Evolutionary conservation across 2,329 filamentous ascomycete genomes (phyloP), one percentile per base, ranked within the genome.

Genomic region (Alternaria triticina): DNA sequence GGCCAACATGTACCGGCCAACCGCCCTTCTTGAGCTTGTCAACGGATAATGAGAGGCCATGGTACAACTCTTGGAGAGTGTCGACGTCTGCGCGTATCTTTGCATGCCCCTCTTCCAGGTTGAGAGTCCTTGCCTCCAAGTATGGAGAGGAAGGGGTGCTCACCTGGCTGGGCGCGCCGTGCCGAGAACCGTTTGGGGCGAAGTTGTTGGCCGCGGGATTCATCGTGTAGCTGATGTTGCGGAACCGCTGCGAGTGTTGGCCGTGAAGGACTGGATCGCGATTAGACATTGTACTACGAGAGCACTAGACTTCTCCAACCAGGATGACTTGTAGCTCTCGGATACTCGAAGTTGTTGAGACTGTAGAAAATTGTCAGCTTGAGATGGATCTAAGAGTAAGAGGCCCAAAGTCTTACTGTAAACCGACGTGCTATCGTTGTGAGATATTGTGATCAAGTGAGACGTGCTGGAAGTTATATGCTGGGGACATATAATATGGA

Each of bases 1-100:
- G 63, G 5, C 69, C 66, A 27, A 74, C 59, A 12, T 58, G 67
- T 40, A 71, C 63, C 4, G 58, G 58, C 70, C 66, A 73, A 12
- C 61, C 59, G 8, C 67, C 70, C 36, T 64, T 68, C 55, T 71
- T 70, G 27, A 72, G 17, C 20, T 57, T 65, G 22, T 74, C 70
- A 23, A 78, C 59, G 3, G 70, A 70, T 12, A 50, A 57, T 20
- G 60, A 61, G 33, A 78, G 65, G 7, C 40, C 47, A 30, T 71
- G 67, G 44, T 49, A 66, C 3, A 69, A 9, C 13, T 68, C 64
- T 20, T 65, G 68, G 15, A 76, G 63, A 22, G 28, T 33, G 10
- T 65, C 52, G 25, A 76, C 27, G 8, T 75, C 68, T 9, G 33
- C 50, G 5, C 62, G 65, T 15, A 76, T 40, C 36, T 33, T 61